Evolutionary conservation across 2,329 filamentous ascomycete genomes (phyloP), one percentile per base, ranked within the genome.

Genomic region (Fusarium stilboides): DNA sequence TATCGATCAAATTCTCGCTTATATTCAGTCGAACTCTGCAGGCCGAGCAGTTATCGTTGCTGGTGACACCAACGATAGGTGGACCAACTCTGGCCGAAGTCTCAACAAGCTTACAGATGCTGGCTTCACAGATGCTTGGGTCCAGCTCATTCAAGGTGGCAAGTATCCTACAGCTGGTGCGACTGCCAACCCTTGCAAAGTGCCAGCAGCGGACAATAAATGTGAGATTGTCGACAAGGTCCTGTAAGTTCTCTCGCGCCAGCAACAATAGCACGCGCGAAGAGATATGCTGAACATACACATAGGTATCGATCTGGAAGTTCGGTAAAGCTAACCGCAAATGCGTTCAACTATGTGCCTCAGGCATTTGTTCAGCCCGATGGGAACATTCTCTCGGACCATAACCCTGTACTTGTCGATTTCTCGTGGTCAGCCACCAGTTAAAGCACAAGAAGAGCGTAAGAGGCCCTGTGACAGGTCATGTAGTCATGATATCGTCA

Each of bases 171-270:
- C 79, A 14, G 70, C 72, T 31, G 80, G 86, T 70, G 65, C 77
- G 20, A 2, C 57, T 12, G 73, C 70, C 17, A 61, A 76, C 28
- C 57, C 87, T 17, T 92, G 90, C 77, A 77, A 77, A n/a, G 90
- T 89, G 70, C 89, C 89, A 0, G 84, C 84, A 31, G 80, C 80
- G 1, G 83, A 78, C 46, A 82, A 83, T 72, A 75, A 77, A 6
- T 92, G 90, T 77, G 90, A 92, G 79, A 88, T 85, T 5, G 88
- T 92, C 37, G 90, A 92, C 78, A 92, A 92, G 78, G 80, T 90
- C 46, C 86, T 90, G 73, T 75, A 49, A 71, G 73, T n/a, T n/a
- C n/a, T n/a, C n/a, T n/a, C n/a, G n/a, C n/a, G n/a, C n/a, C n/a
- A n/a, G n/a, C n/a, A n/a, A n/a, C n/a, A n/a, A n/a, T n/a, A n/a